Percentiles rank a stretch among this genome's conserved stretches.
Conservation (phyloP, 2,329 filamentous ascomycete genomes). For the Curvularia sp. region DNA sequence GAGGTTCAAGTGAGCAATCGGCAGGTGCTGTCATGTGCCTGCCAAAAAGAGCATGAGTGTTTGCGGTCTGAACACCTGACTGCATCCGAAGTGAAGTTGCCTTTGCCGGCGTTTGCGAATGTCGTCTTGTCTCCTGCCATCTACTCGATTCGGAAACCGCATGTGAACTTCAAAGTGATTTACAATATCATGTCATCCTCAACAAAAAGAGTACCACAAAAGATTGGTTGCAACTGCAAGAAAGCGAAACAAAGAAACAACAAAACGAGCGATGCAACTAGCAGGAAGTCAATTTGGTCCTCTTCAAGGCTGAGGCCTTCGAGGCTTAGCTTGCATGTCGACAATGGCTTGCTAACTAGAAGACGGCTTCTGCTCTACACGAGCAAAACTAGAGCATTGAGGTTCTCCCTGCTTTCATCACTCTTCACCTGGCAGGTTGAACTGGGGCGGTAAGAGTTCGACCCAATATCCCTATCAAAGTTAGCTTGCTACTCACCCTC, state of each 20-base stretch:
- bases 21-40: slow-evolving; percentile 3
- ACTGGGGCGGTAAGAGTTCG: slow-evolving; percentile 37
- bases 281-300: background rate
- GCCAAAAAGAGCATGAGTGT: background rate
- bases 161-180: background rate
- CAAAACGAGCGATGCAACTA: background rate
- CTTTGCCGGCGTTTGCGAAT: background rate
- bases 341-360: background rate
- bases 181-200: background rate
- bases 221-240: background rate
- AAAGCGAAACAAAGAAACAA: background rate
- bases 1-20: background rate
- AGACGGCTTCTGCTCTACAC: background rate
- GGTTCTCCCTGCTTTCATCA: background rate
- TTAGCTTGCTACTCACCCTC: slow-evolving; percentile 11
- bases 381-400: background rate
- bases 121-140: background rate
- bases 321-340: background rate
- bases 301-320: background rate
- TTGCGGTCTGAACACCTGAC: background rate
- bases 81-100: background rate
- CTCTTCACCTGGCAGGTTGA: slow-evolving; percentile 5
- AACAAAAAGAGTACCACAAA: too few species aligned
- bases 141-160: background rate
- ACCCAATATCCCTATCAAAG: slow-evolving; percentile 40